Evolutionary conservation across 1,284 basidiomycete genomes (phyloP), one percentile per base, ranked within the genome.

Genomic region (Schizopora paradoxa): DNA sequence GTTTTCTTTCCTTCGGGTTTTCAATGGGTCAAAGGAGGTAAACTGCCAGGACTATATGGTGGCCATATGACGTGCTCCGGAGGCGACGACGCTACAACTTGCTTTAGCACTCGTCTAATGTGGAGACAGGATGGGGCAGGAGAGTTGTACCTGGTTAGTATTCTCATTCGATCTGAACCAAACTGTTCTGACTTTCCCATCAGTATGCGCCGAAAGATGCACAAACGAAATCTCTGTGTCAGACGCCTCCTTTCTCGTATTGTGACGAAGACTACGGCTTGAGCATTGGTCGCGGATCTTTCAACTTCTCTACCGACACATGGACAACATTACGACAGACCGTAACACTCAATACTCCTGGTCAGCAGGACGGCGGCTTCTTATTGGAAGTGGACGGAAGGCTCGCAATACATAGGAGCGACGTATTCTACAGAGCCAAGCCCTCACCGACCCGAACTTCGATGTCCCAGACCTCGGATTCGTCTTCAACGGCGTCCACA

Each of bases 31-130:
- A 67, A 72, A 43, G 84, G 71, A 8, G 85, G 83, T 6, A 86
- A 88, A 60, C 56, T 87, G 10, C 85, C 85, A 0, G 85, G 85
- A 1, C 53, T 87, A 21, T 86, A 82, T 56, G 85, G 84, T 0
- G 85, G 85, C 0, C 77, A 74, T 53, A 66, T 58, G 6, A 73
- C 74, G 13, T 86, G 83, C 58, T 84, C 82, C 19, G 83, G 83
- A 6, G 85, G 85, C 4, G 68, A 79, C 50, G 66, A 66, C 4
- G 85, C 84, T 5, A 45, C 62, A 27, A 68, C 74, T 43, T 87
- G 85, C 53, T 88, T 85, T 56, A 85, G 82, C 59, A 85, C 81
- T 14, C 66, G 85, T 22, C 47, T 87, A 51, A 88, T 88, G 85
- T 88, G 85, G 85, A 69, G 85, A 35, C 55, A 59, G 7, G 65